Conservation (phyloP, 352 stramenopile species). For the Phytopythium sindhum region DNA sequence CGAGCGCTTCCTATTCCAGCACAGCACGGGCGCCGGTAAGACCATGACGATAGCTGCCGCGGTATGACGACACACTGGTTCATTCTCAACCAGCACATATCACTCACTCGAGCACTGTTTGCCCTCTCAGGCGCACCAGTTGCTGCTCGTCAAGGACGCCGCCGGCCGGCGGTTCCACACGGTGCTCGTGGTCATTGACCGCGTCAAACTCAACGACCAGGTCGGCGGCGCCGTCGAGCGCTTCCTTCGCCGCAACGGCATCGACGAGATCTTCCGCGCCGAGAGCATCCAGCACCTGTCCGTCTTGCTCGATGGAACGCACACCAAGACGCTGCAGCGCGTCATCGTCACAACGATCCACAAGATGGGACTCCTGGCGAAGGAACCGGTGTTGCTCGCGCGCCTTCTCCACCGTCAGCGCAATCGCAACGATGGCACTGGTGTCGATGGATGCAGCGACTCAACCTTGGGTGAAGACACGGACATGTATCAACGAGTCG, state of each 20-base stretch:
- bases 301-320: conserved; percentile 31
- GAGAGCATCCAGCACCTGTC: conserved; percentile 73
- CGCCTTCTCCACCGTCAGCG: conserved; percentile 54
- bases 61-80: conserved; percentile 12
- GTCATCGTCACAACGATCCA: conserved; percentile 83
- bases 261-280: conserved; percentile 67
- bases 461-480: not conserved
- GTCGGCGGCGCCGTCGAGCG: conserved; percentile 67
- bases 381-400: conserved; percentile 64
- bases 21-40: conserved; percentile 83
- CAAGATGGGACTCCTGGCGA: conserved; percentile 69
- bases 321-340: conserved; percentile 22
- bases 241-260: conserved; percentile 67
- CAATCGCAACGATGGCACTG: not conserved
- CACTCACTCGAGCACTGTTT: not conserved
- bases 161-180: conserved; percentile 57
- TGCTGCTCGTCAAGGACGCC: conserved; percentile 54
- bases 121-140: conserved; percentile 43
- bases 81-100: not conserved
- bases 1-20: conserved; percentile 68
- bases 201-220: conserved; percentile 83
- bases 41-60: conserved; percentile 74
- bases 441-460: not conserved
- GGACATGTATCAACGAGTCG: conserved; percentile 49
- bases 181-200: conserved; percentile 71